Conservation (phyloP, 2,329 filamentous ascomycete genomes). For the Penicillium sp. region DNA sequence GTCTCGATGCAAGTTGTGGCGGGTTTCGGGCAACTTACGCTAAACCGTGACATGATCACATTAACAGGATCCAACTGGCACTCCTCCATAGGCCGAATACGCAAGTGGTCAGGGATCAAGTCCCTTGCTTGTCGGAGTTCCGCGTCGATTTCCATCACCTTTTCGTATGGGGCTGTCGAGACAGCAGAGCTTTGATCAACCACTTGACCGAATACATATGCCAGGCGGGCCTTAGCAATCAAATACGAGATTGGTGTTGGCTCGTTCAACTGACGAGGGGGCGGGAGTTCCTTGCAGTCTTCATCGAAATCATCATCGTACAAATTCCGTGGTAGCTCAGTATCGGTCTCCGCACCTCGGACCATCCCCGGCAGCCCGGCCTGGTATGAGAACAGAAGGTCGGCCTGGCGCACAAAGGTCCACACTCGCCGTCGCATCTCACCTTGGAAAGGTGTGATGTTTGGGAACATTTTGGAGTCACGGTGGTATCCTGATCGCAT, state of each 20-base stretch:
- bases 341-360: constrained; percentile 63
- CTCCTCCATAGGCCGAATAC: constrained; percentile 71
- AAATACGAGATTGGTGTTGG: constrained; percentile 57
- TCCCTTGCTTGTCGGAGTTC: constrained; percentile 59
- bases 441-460: constrained; percentile 60
- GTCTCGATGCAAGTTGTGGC: not conserved
- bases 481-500: constrained; percentile 68
- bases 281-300: constrained; percentile 56
- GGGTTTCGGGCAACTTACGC: constrained; percentile 40
- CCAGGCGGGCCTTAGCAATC: constrained; percentile 47
- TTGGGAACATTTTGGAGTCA: constrained; percentile 60
- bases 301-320: constrained; percentile 66
- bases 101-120: constrained; percentile 76
- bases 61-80: constrained; percentile 67
- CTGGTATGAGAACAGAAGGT: constrained; percentile 66
- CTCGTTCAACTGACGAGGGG: constrained; percentile 57
- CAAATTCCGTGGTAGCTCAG: constrained; percentile 60
- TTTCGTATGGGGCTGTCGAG: constrained; percentile 55
- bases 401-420: constrained; percentile 57
- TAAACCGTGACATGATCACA: constrained; percentile 77
- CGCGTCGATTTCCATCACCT: constrained; percentile 60
- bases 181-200: constrained; percentile 46
- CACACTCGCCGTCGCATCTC: constrained; percentile 57
- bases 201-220: constrained; percentile 46
- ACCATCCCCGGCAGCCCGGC: constrained; percentile 68